Evolutionary conservation across 148 eudicot species (phyloP).

Genomic region (Diospyros kaki): DNA sequence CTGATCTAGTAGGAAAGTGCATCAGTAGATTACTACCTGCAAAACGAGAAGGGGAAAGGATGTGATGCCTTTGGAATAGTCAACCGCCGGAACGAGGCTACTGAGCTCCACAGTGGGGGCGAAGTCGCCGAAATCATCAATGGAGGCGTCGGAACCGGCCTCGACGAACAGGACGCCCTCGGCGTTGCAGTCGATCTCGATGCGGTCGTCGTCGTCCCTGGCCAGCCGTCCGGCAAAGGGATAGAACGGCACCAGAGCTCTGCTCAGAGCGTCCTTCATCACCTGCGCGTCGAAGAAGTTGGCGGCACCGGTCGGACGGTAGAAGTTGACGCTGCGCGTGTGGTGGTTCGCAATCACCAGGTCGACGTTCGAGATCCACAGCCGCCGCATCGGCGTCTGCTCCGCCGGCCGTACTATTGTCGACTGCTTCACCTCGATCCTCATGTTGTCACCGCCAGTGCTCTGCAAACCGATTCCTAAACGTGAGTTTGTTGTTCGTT

Average conservation of each 20-base stretch:
- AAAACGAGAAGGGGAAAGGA: conserved; percentile 32
- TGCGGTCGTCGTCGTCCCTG: conserved; percentile 40
- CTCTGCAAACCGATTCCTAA: too few relatives aligned
- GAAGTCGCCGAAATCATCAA: conserved; percentile 48
- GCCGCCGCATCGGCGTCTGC: conserved; percentile 30
- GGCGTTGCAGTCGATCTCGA: conserved; percentile 45
- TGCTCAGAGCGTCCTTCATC: conserved; percentile 30
- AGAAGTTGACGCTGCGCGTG: conserved; percentile 41
- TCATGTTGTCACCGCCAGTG: conserved; percentile 14
- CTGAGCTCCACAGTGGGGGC: conserved; percentile 44
- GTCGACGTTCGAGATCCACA: conserved; percentile 47
- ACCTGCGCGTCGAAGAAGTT: conserved; percentile 29
- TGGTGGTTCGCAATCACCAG: conserved; percentile 36
- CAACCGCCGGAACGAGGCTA: conserved; percentile 41
- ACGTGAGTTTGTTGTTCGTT: too few relatives aligned
- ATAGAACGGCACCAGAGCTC: conserved; percentile 39
- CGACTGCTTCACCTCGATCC: conserved; percentile 25
- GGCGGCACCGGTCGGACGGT: conserved; percentile 29
- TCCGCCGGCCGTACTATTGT: conserved; percentile 41
- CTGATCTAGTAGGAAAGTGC: too few relatives aligned
- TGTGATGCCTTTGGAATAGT: conserved; percentile 32
- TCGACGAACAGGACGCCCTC: conserved; percentile 51
- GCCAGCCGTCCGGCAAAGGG: conserved; percentile 48
- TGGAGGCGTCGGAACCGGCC: conserved; percentile 29
- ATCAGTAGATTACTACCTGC: conserved; percentile 24